Evolutionary conservation across 2,329 filamentous ascomycete genomes (phyloP).

Genomic region (Pleoardoris graminearum): DNA sequence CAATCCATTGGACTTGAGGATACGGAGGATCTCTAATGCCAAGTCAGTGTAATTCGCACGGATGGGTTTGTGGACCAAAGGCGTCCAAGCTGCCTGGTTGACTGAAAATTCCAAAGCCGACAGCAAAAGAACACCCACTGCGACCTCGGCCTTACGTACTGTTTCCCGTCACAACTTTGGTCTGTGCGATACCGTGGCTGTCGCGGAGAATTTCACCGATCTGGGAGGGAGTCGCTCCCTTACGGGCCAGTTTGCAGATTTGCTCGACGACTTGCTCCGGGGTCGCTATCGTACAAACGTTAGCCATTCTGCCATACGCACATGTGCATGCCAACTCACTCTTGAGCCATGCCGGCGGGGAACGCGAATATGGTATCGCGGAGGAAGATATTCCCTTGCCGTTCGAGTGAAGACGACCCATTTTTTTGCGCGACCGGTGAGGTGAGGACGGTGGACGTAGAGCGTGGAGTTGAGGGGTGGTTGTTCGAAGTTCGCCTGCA

Average conservation of each 20-base stretch:
- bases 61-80: no score
- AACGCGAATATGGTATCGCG: constrained; percentile 95
- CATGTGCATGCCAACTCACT: no score
- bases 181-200: constrained; percentile 96
- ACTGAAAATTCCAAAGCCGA: no score
- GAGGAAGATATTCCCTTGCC: constrained; percentile 99
- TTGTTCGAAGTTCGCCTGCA: constrained; percentile 4
- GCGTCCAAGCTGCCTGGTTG: no score
- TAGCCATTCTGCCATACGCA: no score
- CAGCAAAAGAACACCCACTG: no score
- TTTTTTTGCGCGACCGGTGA: constrained; percentile 48
- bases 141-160: no score
- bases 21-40: constrained; percentile 99
- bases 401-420: constrained; percentile 99
- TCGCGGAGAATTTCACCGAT: constrained; percentile 99
- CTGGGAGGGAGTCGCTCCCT: constrained; percentile 97
- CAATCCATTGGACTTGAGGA: constrained; percentile 96
- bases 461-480: constrained; percentile 28
- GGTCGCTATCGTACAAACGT: no score
- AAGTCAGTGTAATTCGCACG: no score
- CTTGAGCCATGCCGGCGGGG: constrained; percentile 94
- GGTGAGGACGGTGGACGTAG: constrained; percentile 13
- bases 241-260: constrained; percentile 98
- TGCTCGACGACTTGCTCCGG: constrained; percentile 98
- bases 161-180: constrained; percentile 83